A percentile compares a stretch with the other conserved stretches of the same genome.
phyloP scores from a whole-genome alignment of 1,284 basidiomycete species.

The Lentinus polychrous region DNA sequence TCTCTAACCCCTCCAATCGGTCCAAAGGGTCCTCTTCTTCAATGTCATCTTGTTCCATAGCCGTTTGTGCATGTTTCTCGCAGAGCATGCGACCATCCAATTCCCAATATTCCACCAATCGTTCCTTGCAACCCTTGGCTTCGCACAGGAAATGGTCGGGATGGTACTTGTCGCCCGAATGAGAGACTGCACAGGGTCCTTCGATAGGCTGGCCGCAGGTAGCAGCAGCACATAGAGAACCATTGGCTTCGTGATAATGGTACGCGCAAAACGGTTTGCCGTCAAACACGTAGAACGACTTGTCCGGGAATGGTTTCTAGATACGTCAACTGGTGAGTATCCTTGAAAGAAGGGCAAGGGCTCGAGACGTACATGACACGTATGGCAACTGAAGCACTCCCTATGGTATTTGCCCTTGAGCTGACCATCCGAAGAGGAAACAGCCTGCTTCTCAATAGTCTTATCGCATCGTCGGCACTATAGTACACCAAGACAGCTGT shows the following conservation, averaged over 20 bases:
- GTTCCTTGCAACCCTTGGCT: constrained; percentile 46
- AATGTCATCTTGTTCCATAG: constrained; percentile 26
- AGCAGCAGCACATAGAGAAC: constrained; percentile 73
- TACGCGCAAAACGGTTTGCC: constrained; percentile 84
- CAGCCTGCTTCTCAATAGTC: constrained; percentile 84
- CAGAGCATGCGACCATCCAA: constrained; percentile 77
- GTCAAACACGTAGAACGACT: constrained; percentile 82
- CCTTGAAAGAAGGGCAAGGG: neutral
- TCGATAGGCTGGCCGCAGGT: constrained; percentile 85
- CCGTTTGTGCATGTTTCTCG: constrained; percentile 58
- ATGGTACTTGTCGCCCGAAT: constrained; percentile 74
- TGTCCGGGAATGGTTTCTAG: constrained; percentile 82
- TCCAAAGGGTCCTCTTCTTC: constrained; percentile 26
- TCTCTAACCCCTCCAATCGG: constrained; percentile 26
- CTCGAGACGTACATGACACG: constrained; percentile 55
- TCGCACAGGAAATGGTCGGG: constrained; percentile 79
- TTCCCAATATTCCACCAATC: constrained; percentile 80
- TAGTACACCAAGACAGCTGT: constrained; percentile 9
- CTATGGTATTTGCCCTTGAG: constrained; percentile 90
- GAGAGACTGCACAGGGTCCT: constrained; percentile 80
- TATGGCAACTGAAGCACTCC: constrained; percentile 81
- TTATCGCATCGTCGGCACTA: constrained; percentile 80
- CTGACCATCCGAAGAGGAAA: constrained; percentile 87
- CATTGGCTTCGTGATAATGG: constrained; percentile 86
- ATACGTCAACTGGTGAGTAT: neutral